phyloP scores from a whole-genome alignment of 768 basidiomycete genomes.

The Tylopilus intermedius region DNA sequence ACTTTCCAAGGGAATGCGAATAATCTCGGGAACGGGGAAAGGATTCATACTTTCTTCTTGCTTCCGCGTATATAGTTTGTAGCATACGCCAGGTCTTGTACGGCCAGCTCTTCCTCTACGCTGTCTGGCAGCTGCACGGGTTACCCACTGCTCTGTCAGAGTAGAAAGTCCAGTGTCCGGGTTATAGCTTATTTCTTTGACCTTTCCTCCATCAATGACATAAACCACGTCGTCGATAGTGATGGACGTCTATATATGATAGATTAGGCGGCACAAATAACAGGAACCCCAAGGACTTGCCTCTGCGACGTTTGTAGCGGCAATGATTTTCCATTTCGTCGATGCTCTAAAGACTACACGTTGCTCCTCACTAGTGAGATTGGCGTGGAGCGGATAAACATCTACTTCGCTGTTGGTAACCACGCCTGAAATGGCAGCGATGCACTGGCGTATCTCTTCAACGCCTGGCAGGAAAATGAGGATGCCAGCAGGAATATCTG shows the following conservation, averaged over 20 bases:
- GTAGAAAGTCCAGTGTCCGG: constrained; percentile 66
- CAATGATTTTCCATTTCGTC: constrained; percentile 75
- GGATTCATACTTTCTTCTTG: constrained; percentile 63
- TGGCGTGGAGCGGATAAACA: constrained; percentile 82
- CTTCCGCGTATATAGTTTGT: constrained; percentile 78
- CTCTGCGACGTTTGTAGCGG: constrained; percentile 89
- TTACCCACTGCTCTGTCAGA: constrained; percentile 76
- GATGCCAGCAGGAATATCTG: constrained; percentile 53
- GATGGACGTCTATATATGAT: constrained; percentile 62
- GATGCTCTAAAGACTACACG: constrained; percentile 64
- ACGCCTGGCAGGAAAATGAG: constrained; percentile 90
- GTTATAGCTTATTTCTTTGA: constrained; percentile 77
- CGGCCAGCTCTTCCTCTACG: constrained; percentile 88
- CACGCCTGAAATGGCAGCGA: constrained; percentile 48
- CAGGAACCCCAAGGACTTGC: constrained; percentile 32
- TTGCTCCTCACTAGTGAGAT: constrained; percentile 82
- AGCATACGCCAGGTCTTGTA: constrained; percentile 77
- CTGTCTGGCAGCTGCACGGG: constrained; percentile 75
- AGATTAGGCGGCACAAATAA: not conserved
- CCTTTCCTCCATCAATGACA: constrained; percentile 80
- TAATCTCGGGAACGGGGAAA: constrained; percentile 84
- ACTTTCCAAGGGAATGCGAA: constrained; percentile 79
- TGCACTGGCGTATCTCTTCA: constrained; percentile 77
- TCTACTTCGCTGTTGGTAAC: constrained; percentile 35
- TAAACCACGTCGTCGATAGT: constrained; percentile 87